Conservation (phyloP, 441 rosid genomes). For the Aquilaria agallochum region DNA sequence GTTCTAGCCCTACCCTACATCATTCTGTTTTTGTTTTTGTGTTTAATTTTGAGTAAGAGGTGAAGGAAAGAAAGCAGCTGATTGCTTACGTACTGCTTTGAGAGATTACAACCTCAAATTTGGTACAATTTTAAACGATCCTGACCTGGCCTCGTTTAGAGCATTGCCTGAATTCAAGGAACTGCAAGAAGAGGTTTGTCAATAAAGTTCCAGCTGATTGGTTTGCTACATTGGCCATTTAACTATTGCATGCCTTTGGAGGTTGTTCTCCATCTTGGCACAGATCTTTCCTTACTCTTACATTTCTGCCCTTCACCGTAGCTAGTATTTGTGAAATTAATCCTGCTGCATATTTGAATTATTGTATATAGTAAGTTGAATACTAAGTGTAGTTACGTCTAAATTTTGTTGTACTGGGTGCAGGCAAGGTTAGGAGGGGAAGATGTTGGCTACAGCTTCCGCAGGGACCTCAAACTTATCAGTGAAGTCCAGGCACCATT, state of each 20-base stretch:
- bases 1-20: not conserved
- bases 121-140: constrained; percentile 90
- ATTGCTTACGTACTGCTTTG: constrained; percentile 78
- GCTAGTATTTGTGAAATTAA: not conserved
- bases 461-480: constrained; percentile 91
- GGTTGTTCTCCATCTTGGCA: not conserved
- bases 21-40: constrained; percentile 10
- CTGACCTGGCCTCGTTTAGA: constrained; percentile 90
- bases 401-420: constrained; percentile 7
- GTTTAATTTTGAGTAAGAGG: constrained; percentile 52
- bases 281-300: not conserved
- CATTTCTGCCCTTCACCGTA: not conserved
- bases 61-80: constrained; percentile 84
- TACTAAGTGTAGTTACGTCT: constrained; percentile 10
- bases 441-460: constrained; percentile 83
- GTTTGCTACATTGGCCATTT: not conserved
- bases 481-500: constrained; percentile 99
- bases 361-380: constrained; percentile 6
- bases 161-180: constrained; percentile 94
- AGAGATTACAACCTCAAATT: constrained; percentile 85
- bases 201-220: not conserved
- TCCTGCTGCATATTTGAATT: not conserved
- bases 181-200: constrained; percentile 85
- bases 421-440: constrained; percentile 97
- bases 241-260: not conserved